Evolutionary conservation across 2,329 filamentous ascomycete genomes (phyloP), one percentile per base, ranked within the genome.

Genomic region (Geosmithia putterillii): DNA sequence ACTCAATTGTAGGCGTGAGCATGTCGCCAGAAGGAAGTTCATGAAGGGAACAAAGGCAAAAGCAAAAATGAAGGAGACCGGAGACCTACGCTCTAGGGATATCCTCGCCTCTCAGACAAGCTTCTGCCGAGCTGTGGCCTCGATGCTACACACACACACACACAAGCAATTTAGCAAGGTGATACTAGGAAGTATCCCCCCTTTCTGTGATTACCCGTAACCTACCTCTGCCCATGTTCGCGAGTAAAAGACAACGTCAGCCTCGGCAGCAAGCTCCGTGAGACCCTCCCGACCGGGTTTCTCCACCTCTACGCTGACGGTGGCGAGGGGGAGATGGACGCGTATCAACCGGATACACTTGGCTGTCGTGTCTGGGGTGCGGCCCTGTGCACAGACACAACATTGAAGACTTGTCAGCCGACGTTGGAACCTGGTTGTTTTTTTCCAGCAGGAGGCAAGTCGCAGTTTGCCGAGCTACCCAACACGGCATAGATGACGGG

Each of bases 241-340:
- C 12, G 82, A 84, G 60, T 81, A 86, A 57, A 86, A 85, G n/a
- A 86, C 74, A 17, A 84, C 71, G 53, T 86, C 78, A 20, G 80
- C 81, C 50, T 72, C 66, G 34, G 65, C 64, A 21, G 79, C 79
- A 40, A 86, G 67, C 22, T 73, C 65, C 41, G 66, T 61, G 44
- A 86, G 65, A 2, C 78, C 79, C 22, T 61, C 57, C 10, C 83
- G 71, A 12, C 67, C 69, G 2, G 82, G 81, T 56, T 84, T 86
- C 62, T 87, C 83, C 37, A 83, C 64, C 58, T 87, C 83, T 43
- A 86, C 76, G 56, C 82, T 87, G 54, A 86, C 64, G 40, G 53
- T 67, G 40, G 67, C 63, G 4, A 51, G 54, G 21, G 67, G 69
- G 43, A 66, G 62, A 22, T 53, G 53, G 38, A 54, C 53, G 41